phyloP scores from a whole-genome alignment of 1,284 basidiomycete genomes.

The Sanghuangporus baumii region DNA sequence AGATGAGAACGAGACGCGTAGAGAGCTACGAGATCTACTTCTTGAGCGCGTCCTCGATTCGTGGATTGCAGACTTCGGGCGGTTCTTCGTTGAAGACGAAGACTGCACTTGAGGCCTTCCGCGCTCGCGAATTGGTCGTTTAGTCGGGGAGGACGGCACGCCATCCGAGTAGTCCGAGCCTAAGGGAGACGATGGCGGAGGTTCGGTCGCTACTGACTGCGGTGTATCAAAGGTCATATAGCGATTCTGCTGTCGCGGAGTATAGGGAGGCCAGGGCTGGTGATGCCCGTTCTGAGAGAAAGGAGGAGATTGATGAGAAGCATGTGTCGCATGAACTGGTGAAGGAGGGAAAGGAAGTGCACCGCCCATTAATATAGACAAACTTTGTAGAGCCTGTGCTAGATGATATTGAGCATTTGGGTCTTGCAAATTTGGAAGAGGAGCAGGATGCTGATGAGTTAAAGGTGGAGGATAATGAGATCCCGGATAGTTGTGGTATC shows the following conservation, averaged over 20 bases:
- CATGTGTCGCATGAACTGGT: not conserved
- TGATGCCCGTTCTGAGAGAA: not conserved
- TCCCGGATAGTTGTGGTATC: not conserved
- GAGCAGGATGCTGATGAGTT: not conserved
- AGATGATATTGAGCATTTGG: conserved; percentile 13
- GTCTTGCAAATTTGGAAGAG: conserved; percentile 7
- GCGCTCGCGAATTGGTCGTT: not conserved
- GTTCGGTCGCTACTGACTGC: conserved; percentile 3
- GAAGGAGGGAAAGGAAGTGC: not conserved
- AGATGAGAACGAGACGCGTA: conserved; percentile 15
- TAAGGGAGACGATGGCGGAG: conserved; percentile 14
- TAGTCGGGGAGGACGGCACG: conserved; percentile 11
- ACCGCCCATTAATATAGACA: conserved; percentile 13
- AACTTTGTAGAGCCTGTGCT: conserved; percentile 14
- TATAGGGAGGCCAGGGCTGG: conserved; percentile 1
- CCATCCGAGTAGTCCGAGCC: conserved; percentile 14
- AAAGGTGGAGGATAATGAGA: not conserved
- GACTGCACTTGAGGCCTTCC: not conserved
- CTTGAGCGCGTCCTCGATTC: conserved; percentile 1
- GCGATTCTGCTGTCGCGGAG: conserved; percentile 1
- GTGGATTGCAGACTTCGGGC: conserved; percentile 14
- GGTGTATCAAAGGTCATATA: conserved; percentile 2
- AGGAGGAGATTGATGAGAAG: not conserved
- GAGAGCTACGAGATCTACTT: not conserved
- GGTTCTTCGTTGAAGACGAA: not conserved